Evolutionary conservation across 441 rosid species (phyloP), one percentile per base, ranked within the genome.

Genomic region (Adansonia gregorii): DNA sequence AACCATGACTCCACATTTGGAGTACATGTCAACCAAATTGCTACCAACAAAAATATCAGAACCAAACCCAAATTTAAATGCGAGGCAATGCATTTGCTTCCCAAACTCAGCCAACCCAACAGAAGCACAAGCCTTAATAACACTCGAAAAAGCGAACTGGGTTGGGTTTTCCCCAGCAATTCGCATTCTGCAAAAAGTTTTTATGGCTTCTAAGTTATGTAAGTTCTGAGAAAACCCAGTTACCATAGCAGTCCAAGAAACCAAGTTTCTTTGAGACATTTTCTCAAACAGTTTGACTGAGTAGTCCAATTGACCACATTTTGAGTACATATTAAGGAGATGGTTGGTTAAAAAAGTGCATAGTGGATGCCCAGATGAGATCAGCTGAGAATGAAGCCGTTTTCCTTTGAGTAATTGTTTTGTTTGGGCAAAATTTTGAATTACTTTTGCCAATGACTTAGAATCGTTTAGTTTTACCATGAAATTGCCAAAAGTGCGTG

Each of bases 201-300:
- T 73, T 15, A 81, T 63, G 15, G 79, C 86, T 9, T 83, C 72
- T 4, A 67, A 58, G 49, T 77, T 70, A 2, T 10, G 8, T 46
- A 61, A 73, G 67, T 79, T 83, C 66, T 83, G 88, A 4, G 86
- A 72, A 74, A 78, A 83, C 76, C 81, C 87, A 27, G 87, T 76
- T 4, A 85, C 81, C 87, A 85, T 82, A 6, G 84, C 82, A 61
- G 82, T 85, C 87, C 87, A 85, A 17, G 87, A 76, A 64, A 85
- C 81, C 43, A 85, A 58, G 77, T 72, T 80, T 55, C 73, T 81
- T 27, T 15, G 51, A 65, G 75, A 59, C 81, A 85, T 82, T 51
- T 58, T 78, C 27, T 80, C 84, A 41, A 85, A 85, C 79, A 85
- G 43, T 27, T 76, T 63, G 35, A 45, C 12, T 19, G 86, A 83